These are phyloP conservation scores for Vigna unguiculata DNA, from an alignment of 306 rosid genomes.

Conservation along the genomic window DNA sequence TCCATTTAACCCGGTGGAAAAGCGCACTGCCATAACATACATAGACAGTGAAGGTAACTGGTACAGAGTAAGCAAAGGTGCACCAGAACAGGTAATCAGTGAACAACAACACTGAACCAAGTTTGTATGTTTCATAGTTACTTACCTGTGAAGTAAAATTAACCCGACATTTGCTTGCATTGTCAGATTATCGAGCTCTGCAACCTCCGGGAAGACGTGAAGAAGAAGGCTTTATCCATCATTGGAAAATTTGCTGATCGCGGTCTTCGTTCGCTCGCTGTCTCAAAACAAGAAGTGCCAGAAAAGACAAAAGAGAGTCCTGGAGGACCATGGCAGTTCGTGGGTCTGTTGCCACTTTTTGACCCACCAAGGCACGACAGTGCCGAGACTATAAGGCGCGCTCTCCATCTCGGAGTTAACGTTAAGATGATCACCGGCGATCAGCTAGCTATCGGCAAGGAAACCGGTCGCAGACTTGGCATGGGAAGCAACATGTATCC, in stretches of 20 bases:
- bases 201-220: conserved; percentile 65
- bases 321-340: conserved; percentile 83
- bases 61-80: conserved; percentile 92
- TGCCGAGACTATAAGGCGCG: conserved; percentile 88
- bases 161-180: neutral
- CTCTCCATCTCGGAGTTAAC: conserved; percentile 83
- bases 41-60: conserved; percentile 69
- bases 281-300: conserved; percentile 68
- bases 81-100: conserved; percentile 82
- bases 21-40: conserved; percentile 94
- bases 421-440: conserved; percentile 98
- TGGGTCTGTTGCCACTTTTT: conserved; percentile 90
- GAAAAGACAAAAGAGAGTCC: conserved; percentile 76
- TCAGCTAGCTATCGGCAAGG: conserved; percentile 92
- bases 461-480: conserved; percentile 94
- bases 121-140: too few species aligned
- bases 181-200: conserved; percentile 82
- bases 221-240: conserved; percentile 70
- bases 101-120: neutral
- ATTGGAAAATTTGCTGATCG: conserved; percentile 91
- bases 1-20: conserved; percentile 92
- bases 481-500: conserved; percentile 99
- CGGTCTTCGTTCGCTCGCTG: conserved; percentile 88
- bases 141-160: too few species aligned
- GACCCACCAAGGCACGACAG: conserved; percentile 98